phyloP scores from a whole-genome alignment of 257 asterid species.

The Jaltomata sinuosa region DNA sequence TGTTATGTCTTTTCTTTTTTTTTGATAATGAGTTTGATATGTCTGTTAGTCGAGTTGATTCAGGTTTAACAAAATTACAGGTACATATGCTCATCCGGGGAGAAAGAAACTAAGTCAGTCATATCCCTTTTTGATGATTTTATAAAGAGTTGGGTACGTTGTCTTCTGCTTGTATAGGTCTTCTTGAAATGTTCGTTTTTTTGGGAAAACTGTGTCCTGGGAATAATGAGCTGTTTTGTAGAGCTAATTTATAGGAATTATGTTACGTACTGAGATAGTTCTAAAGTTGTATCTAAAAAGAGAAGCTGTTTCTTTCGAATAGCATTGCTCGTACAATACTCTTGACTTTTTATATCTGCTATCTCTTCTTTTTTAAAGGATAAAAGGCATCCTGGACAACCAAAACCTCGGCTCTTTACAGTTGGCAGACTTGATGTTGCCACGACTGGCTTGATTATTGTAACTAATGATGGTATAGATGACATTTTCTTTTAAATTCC shows the following conservation, averaged over 20 bases:
- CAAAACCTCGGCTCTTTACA: constrained; percentile 82
- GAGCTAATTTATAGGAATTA: background rate
- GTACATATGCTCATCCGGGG: constrained; percentile 94
- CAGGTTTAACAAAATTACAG: constrained; percentile 29
- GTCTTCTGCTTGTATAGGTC: background rate
- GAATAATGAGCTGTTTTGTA: background rate
- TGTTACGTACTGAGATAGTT: background rate
- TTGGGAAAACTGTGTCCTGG: background rate
- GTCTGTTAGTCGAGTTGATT: constrained; percentile 11
- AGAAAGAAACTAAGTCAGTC: constrained; percentile 79
- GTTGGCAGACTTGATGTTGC: constrained; percentile 99
- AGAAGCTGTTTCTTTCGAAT: background rate
- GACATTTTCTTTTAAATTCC: background rate
- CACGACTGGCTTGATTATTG: constrained; percentile 85
- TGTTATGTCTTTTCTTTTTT: background rate
- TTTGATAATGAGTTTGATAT: too few species aligned
- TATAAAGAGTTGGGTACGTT: constrained; percentile 75
- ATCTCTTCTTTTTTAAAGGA: constrained; percentile 25
- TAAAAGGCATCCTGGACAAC: constrained; percentile 61
- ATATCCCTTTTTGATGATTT: constrained; percentile 67
- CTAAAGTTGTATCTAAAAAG: background rate
- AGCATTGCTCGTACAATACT: background rate
- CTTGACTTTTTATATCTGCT: background rate
- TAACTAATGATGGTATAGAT: constrained; percentile 86
- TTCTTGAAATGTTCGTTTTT: background rate